These are phyloP conservation scores for Ambrosia artemisiifolia DNA, from an alignment of 129 eudicot species.

Conservation along the genomic window DNA sequence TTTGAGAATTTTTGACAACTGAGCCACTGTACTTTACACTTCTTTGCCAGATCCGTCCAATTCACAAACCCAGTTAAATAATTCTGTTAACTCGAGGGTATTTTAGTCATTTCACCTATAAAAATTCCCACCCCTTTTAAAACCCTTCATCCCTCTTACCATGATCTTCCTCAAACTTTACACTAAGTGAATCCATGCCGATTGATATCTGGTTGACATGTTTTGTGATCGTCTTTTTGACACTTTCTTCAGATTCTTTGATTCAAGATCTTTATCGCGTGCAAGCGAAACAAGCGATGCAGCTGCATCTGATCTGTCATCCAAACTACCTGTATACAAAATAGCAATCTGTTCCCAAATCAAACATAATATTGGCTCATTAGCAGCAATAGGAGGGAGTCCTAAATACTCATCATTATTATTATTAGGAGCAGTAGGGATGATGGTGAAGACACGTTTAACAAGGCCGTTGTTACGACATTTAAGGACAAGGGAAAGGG, in stretches of 20 bases:
- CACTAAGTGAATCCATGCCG: slow-evolving; percentile 53
- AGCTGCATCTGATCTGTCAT: slow-evolving; percentile 37
- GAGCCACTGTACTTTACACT: too few relatives aligned
- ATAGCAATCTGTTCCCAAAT: slow-evolving; percentile 47
- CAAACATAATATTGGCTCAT: slow-evolving; percentile 42
- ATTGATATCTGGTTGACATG: slow-evolving; percentile 40
- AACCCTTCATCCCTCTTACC: too few relatives aligned
- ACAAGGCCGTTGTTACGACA: slow-evolving; percentile 39
- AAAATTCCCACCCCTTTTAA: too few relatives aligned
- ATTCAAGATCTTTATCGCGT: slow-evolving; percentile 40
- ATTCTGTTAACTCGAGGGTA: too few relatives aligned
- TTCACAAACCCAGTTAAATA: too few relatives aligned
- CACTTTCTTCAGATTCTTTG: slow-evolving; percentile 49
- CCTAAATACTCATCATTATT: slow-evolving; percentile 42
- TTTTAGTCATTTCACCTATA: too few relatives aligned
- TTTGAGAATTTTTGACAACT: too few relatives aligned
- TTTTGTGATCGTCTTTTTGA: slow-evolving; percentile 42
- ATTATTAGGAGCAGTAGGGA: slow-evolving; percentile 32
- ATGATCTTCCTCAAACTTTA: slow-evolving; percentile 79
- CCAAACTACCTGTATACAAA: slow-evolving; percentile 35
- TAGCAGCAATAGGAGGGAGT: slow-evolving; percentile 41
- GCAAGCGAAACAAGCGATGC: slow-evolving; percentile 45
- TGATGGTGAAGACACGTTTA: slow-evolving; percentile 40
- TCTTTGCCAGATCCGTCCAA: too few relatives aligned
- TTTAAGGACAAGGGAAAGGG: slow-evolving; percentile 27